Evolutionary conservation across 495 filamentous ascomycete genomes (phyloP).

Genomic region (Gamarada debralockiae): DNA sequence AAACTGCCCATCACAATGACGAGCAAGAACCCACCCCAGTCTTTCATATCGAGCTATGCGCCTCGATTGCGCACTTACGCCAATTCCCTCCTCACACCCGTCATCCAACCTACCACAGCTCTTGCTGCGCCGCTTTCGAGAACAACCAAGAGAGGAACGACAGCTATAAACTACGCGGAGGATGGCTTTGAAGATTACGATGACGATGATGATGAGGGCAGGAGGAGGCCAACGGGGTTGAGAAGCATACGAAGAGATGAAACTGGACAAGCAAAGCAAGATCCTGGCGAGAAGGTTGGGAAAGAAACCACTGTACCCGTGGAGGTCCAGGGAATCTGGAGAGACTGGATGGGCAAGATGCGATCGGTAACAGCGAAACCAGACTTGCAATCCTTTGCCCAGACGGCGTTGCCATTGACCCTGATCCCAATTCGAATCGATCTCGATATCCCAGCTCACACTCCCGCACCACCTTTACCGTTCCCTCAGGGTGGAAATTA

Average conservation of each 20-base stretch:
- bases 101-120: conserved; percentile 61
- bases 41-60: conserved; percentile 87
- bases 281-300: conserved; percentile 69
- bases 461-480: conserved; percentile 69
- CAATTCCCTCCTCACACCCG: conserved; percentile 87
- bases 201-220: conserved; percentile 81
- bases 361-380: conserved; percentile 35
- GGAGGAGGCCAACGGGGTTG: conserved; percentile 77
- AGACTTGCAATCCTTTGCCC: conserved; percentile 75
- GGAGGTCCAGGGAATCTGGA: conserved; percentile 82
- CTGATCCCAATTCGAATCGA: conserved; percentile 96
- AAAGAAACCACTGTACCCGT: conserved; percentile 81
- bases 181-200: conserved; percentile 93
- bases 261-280: conserved; percentile 53
- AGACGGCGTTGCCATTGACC: conserved; percentile 80
- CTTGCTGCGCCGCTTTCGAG: conserved; percentile 66
- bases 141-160: conserved; percentile 95
- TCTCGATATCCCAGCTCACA: conserved; percentile 79
- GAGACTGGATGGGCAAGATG: conserved; percentile 89
- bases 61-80: conserved; percentile 86
- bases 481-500: conserved; percentile 53
- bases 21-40: conserved; percentile 60
- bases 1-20: conserved; percentile 19
- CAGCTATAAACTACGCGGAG: conserved; percentile 95
- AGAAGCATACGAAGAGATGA: conserved; percentile 81